Conservation (phyloP, 352 stramenopile genomes). For the Blastocystis sp. region DNA sequence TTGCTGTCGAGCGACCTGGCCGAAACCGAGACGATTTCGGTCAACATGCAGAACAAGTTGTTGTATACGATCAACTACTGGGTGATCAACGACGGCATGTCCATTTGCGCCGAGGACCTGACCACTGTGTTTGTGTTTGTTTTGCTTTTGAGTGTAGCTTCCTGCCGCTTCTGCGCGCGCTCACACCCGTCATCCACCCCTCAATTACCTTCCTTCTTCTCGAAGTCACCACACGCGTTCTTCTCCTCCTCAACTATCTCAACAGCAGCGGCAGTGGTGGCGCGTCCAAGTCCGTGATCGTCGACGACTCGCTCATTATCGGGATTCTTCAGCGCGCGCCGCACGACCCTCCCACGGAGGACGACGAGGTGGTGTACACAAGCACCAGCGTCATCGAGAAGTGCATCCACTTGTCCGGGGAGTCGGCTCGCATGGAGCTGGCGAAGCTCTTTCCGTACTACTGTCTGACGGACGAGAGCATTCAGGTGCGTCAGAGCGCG, state of each 20-base stretch:
- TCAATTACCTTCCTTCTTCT: conserved; percentile 52
- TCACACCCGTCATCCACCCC: conserved; percentile 50
- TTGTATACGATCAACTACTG: conserved; percentile 65
- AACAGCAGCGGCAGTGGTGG: neutral
- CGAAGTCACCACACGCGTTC: conserved; percentile 61
- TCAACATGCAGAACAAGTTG: conserved; percentile 53
- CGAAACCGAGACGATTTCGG: conserved; percentile 3
- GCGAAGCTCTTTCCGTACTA: conserved; percentile 64
- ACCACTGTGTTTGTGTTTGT: neutral
- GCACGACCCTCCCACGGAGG: neutral
- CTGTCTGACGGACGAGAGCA: conserved; percentile 21
- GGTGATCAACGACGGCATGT: conserved; percentile 40
- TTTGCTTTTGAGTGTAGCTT: neutral
- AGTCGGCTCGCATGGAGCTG: neutral
- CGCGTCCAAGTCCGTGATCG: neutral
- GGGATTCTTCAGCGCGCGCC: conserved; percentile 64
- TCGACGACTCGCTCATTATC: conserved; percentile 53
- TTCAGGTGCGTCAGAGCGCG: conserved; percentile 28
- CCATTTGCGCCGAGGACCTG: conserved; percentile 5
- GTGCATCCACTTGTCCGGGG: conserved; percentile 12
- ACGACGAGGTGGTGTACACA: conserved; percentile 55
- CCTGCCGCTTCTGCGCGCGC: conserved; percentile 47
- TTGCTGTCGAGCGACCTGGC: conserved; percentile 21
- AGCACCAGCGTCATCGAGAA: conserved; percentile 67
- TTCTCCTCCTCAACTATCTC: conserved; percentile 51